Evolutionary conservation across 2,329 filamentous ascomycete genomes (phyloP).

Genomic region (Pseudogymnoascus sp.): DNA sequence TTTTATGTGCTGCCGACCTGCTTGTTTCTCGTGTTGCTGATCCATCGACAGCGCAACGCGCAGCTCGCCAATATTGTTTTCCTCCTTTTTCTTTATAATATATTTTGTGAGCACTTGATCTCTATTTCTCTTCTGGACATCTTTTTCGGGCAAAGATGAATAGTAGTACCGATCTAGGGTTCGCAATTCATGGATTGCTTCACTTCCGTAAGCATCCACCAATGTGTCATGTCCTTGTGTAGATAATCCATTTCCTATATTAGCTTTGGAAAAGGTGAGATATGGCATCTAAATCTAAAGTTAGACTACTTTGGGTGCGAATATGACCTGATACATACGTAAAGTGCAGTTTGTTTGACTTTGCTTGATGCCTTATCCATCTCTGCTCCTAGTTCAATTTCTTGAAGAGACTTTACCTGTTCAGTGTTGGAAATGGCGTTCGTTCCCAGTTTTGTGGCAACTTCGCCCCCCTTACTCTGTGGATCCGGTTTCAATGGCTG

Average conservation of each 20-base stretch:
- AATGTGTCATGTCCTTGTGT: neutral
- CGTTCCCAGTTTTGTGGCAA: neutral
- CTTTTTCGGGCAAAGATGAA: neutral
- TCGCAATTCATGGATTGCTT: neutral
- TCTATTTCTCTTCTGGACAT: neutral
- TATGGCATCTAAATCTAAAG: neutral
- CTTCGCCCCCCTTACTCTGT: neutral
- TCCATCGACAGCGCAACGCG: neutral
- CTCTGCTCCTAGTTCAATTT: neutral
- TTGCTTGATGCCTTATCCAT: neutral
- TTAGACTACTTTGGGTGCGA: neutral
- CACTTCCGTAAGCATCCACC: neutral
- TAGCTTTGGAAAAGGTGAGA: neutral
- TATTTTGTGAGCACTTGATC: slow-evolving; percentile 6
- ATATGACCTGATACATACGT: neutral
- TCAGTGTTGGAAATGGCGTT: neutral
- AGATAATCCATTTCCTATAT: neutral
- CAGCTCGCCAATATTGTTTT: neutral
- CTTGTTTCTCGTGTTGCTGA: neutral
- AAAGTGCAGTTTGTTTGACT: neutral
- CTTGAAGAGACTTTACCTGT: neutral
- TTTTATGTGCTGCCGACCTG: neutral
- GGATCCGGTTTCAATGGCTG: neutral
- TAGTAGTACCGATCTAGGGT: neutral
- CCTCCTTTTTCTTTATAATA: neutral